Conservation (phyloP, 2,329 filamentous ascomycete species). For the Sporothrix mexicana region DNA sequence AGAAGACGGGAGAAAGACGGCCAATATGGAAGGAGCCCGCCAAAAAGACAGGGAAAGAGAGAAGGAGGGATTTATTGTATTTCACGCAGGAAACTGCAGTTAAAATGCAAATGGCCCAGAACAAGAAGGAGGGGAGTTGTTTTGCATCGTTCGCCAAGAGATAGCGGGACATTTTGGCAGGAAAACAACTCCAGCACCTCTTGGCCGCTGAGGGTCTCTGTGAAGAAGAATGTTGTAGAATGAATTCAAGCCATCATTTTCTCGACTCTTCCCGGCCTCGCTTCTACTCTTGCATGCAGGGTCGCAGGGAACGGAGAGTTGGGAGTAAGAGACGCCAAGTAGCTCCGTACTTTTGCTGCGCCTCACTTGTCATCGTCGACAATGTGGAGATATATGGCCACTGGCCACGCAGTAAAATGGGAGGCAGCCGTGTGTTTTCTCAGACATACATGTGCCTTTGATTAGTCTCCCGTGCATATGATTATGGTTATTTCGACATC, state of each 20-base stretch:
- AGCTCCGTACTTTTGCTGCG: conserved; percentile 11
- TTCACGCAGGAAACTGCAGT: not conserved
- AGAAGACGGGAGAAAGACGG: not conserved
- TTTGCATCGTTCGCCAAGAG: conserved; percentile 24
- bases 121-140: conserved; percentile 7
- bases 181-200: conserved; percentile 7
- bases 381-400: conserved; percentile 4
- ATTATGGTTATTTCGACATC: conserved; percentile 9
- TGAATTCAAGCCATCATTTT: not conserved
- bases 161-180: not conserved
- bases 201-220: conserved; percentile 1
- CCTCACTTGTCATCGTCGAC: conserved; percentile 12
- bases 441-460: not conserved
- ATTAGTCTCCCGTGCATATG: too few relatives aligned
- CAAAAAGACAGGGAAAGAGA: not conserved
- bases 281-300: not conserved
- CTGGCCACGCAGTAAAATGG: not conserved
- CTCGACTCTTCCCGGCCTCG: not conserved
- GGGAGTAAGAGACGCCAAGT: not conserved
- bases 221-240: not conserved
- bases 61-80: conserved; percentile 21
- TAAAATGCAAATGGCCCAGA: conserved; percentile 13
- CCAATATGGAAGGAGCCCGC: not conserved
- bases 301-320: not conserved
- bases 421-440: conserved; percentile 23